A percentile compares a stretch with the other conserved stretches of the same genome.
phyloP scores from a whole-genome alignment of 352 stramenopile species.

The Globisporangium middletonii region DNA sequence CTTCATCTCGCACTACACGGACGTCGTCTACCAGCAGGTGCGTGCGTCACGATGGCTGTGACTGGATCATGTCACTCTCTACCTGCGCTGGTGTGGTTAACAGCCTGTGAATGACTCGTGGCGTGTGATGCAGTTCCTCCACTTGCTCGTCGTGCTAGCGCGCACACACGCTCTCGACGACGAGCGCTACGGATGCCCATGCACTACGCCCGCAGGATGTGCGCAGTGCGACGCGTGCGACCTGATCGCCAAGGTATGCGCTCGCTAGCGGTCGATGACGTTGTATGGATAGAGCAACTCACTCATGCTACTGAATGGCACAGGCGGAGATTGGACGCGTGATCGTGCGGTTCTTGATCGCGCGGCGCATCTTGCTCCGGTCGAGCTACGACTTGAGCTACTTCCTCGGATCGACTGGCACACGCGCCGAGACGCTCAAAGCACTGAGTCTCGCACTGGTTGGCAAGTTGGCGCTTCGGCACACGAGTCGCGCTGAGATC shows the following conservation, averaged over 20 bases:
- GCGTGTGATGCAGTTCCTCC: slow-evolving; percentile 4
- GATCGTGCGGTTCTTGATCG: slow-evolving; percentile 12
- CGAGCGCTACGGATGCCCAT: slow-evolving; percentile 11
- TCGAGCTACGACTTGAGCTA: slow-evolving; percentile 14
- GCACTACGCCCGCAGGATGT: slow-evolving; percentile 3
- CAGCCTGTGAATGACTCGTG: not conserved
- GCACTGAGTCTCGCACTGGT: slow-evolving; percentile 7
- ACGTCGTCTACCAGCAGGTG: slow-evolving; percentile 32
- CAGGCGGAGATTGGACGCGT: slow-evolving; percentile 7
- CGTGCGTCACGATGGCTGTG: not conserved
- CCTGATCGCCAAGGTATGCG: slow-evolving; percentile 11
- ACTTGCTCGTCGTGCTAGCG: slow-evolving; percentile 4
- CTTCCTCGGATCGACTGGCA: slow-evolving; percentile 7
- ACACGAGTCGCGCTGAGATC: slow-evolving; percentile 9
- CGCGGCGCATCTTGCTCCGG: slow-evolving; percentile 10
- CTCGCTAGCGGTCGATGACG: not conserved
- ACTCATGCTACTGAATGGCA: not conserved
- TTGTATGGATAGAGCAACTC: no score
- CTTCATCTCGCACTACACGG: slow-evolving; percentile 25
- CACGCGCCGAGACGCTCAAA: not conserved
- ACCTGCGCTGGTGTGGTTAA: not conserved
- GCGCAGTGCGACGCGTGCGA: slow-evolving; percentile 5
- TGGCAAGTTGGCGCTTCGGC: slow-evolving; percentile 4
- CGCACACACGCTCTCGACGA: not conserved
- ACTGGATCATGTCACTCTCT: no score